Evolutionary conservation across 2,329 filamentous ascomycete genomes (phyloP), one percentile per base, ranked within the genome.

Genomic region (Cordyceps cateniannulata): DNA sequence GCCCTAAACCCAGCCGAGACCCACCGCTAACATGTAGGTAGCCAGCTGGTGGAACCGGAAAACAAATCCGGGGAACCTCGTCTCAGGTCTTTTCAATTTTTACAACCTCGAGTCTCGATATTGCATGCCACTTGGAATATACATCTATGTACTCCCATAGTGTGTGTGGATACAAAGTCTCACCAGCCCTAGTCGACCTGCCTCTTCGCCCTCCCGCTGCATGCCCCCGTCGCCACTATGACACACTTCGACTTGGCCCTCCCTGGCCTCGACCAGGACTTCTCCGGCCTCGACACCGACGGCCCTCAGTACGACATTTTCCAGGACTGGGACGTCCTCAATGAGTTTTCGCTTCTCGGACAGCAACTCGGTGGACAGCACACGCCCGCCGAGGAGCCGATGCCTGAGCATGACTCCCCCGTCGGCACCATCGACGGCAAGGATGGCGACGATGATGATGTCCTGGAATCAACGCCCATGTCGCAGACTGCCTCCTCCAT

Each of bases 51-150:
- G 57, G 57, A 53, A 59, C 57, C 57, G 45, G 48, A 50, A 52
- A 35, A 52, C 3, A 42, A 59, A 59, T 59, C 57, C 57, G 57
- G 57, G 57, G 57, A 52, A 59, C 49, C 35, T 59, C 57, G 57
- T 47, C 57, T 52, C 14, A n/a, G 38, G 14, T n/a, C n/a, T 24
- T 45, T 10, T 45, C 42, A 20, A 24, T 53, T 25, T 59, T 52
- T 18, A 45, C 9, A 42, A 40, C 44, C 48, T 45, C 38, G 22
- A 16, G 24, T 35, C 24, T 44, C 35, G 47, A 38, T 57, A 49
- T 49, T 57, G 54, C 54, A 48, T 24, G 29, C 54, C 2, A 49
- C 3, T 49, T 57, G 20, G 16, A 49, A 24, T 57, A 59, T 51
- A 59, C 32, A 45, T 7, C 55, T 24, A 7, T 45, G 42, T n/a